phyloP scores from a whole-genome alignment of 2,329 filamentous ascomycete species.

The Fusarium sp. region DNA sequence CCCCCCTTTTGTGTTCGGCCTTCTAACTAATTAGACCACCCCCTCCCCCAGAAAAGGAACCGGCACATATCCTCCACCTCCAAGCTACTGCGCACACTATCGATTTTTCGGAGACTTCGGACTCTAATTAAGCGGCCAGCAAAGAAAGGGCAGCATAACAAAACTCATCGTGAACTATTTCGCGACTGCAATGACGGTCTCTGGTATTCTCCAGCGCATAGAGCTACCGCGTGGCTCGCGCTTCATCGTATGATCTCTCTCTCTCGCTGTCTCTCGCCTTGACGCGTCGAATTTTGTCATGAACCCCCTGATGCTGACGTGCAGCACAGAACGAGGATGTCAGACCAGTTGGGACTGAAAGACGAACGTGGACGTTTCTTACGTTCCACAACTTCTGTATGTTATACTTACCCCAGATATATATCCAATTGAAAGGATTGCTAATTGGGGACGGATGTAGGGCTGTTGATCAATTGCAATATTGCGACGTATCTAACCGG shows the following conservation, averaged over 20 bases:
- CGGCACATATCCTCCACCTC: too few species aligned
- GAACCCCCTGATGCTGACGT: conserved; percentile 1
- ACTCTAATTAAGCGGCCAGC: not conserved
- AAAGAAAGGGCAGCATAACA: not conserved
- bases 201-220: conserved; percentile 42
- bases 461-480: conserved; percentile 62
- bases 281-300: not conserved
- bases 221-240: conserved; percentile 51
- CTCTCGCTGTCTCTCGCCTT: too few species aligned
- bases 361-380: conserved; percentile 58
- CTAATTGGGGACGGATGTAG: conserved; percentile 39
- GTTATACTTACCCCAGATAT: conserved; percentile 9
- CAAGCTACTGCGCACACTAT: conserved; percentile 22
- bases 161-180: conserved; percentile 13
- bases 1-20: not conserved
- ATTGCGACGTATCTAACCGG: conserved; percentile 58
- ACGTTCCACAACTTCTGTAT: conserved; percentile 61
- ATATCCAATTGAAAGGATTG: not conserved
- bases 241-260: conserved; percentile 49
- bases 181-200: conserved; percentile 42
- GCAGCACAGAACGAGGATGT: conserved; percentile 61
- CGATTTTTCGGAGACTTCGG: conserved; percentile 7
- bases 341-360: conserved; percentile 58
- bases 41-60: too few species aligned
- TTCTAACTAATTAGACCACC: not conserved